Conservation (phyloP, 139 green algal species). For the Desmodesmus armatus region DNA sequence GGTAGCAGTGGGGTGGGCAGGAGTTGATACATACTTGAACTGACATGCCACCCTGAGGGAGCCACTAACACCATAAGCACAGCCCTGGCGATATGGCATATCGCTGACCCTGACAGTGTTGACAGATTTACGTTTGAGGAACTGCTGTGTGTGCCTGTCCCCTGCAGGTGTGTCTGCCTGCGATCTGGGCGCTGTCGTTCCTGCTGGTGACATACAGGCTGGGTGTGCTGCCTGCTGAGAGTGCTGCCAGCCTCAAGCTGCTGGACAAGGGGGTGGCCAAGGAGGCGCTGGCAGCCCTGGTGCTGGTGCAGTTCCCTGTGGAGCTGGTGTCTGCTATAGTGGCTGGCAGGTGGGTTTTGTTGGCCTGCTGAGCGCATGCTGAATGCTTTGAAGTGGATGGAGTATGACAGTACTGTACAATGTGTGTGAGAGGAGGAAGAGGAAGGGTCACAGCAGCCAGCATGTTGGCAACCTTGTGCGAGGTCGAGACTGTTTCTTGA, state of each 20-base stretch:
- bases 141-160: background rate
- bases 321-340: slow-evolving; percentile 88
- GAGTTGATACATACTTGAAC: too few species aligned
- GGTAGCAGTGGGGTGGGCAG: too few species aligned
- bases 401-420: too few species aligned
- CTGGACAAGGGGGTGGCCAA: slow-evolving; percentile 91
- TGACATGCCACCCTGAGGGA: too few species aligned
- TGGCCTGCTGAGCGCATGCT: background rate
- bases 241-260: slow-evolving; percentile 85
- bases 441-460: too few species aligned
- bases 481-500: too few species aligned
- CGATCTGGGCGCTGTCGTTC: slow-evolving; percentile 73
- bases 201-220: slow-evolving; percentile 84
- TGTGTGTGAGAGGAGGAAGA: too few species aligned
- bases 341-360: slow-evolving; percentile 82
- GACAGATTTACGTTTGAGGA: background rate
- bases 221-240: slow-evolving; percentile 79
- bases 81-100: too few species aligned
- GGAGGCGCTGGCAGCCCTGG: slow-evolving; percentile 84
- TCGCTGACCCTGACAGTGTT: too few species aligned
- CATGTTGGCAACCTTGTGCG: too few species aligned
- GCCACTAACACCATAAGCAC: too few species aligned
- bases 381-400: background rate
- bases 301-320: slow-evolving; percentile 88
- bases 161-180: slow-evolving; percentile 67